These are phyloP conservation scores for Logfia minima DNA, from an alignment of 129 eudicot species.

Conservation along the genomic window DNA sequence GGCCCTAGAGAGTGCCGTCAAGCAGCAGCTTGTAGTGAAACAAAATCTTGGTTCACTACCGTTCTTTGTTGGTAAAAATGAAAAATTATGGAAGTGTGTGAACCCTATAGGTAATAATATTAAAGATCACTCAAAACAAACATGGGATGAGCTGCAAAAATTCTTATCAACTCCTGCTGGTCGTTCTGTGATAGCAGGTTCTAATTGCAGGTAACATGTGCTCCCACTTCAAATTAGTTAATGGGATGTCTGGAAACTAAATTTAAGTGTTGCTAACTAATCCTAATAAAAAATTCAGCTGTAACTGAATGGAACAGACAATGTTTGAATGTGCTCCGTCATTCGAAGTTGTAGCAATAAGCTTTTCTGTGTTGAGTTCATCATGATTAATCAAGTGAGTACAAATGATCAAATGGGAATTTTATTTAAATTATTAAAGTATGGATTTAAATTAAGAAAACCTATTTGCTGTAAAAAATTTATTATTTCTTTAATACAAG, in stretches of 20 bases:
- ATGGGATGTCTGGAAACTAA: not conserved
- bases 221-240: not conserved
- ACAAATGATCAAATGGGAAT: not conserved
- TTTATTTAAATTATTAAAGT: no score
- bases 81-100: conserved; percentile 76
- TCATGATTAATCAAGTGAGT: not conserved
- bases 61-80: conserved; percentile 69
- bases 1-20: conserved; percentile 80
- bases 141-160: conserved; percentile 70
- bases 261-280: not conserved
- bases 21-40: conserved; percentile 69
- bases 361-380: not conserved
- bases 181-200: conserved; percentile 57
- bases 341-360: not conserved
- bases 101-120: conserved; percentile 59
- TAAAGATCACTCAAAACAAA: conserved; percentile 61
- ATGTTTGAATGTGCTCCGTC: not conserved
- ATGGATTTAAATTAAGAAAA: no score
- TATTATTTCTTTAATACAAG: no score
- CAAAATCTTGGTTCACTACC: conserved; percentile 51
- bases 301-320: not conserved
- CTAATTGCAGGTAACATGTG: conserved; percentile 62
- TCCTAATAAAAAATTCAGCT: not conserved
- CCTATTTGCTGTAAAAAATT: not conserved
- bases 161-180: conserved; percentile 68